Conservation (phyloP, 768 basidiomycete species). For the Leccinum imitatum region DNA sequence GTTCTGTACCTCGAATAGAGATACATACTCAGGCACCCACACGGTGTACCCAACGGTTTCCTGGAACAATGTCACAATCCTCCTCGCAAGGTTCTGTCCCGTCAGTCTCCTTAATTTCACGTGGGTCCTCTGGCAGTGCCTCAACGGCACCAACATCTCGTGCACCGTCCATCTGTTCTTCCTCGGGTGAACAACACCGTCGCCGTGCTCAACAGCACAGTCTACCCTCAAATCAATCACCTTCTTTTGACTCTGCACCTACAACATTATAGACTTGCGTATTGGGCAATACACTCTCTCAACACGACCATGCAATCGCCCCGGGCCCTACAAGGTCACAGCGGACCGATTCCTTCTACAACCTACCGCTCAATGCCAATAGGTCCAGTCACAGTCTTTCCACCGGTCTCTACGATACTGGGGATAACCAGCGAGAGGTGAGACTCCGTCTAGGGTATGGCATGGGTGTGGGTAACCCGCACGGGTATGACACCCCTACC, state of each 20-base stretch:
- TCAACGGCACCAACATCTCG: not conserved
- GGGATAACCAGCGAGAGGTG: no score
- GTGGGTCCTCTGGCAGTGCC: not conserved
- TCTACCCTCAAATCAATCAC: not conserved
- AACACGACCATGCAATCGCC: not conserved
- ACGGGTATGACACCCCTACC: no score
- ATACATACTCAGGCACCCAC: not conserved
- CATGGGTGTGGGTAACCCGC: no score
- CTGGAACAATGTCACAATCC: not conserved
- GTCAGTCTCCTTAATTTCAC: not conserved
- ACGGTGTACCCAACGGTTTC: not conserved
- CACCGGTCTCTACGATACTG: not conserved
- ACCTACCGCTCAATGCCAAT: not conserved
- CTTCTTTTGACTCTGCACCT: not conserved
- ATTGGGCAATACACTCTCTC: not conserved
- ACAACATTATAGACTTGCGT: not conserved
- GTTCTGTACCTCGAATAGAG: not conserved
- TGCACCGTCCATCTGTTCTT: not conserved
- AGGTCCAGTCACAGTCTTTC: not conserved
- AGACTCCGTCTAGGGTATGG: no score
- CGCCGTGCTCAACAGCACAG: not conserved
- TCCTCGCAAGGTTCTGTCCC: not conserved
- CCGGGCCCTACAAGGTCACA: not conserved
- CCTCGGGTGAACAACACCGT: not conserved
- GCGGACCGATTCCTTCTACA: not conserved